Base-by-base conservation (phyloP, 768 basidiomycete species). In the Russula olivacea region DNA sequence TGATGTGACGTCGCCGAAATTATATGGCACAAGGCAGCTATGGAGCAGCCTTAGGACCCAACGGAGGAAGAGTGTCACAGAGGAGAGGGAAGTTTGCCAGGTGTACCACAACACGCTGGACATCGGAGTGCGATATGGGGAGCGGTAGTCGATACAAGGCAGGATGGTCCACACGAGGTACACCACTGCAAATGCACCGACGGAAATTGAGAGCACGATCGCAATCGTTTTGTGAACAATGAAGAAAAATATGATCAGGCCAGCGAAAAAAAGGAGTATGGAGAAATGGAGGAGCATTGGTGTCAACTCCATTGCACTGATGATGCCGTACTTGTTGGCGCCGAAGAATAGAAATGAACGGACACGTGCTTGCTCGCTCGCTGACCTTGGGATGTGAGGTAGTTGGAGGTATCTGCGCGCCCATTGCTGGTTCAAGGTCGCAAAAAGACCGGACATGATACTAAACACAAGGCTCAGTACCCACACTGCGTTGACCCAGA, bases 261-360 rank as follows among this genome's bases (percentile, higher is more conserved):
- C 78, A 41, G 76, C 75, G 68, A 84, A 75, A 69, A 83, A 82
- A 7, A 82, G 71, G 34, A 80, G 73, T 17, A 82, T 71, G 4
- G 80, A 79, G 10, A 78, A 70, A 62, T 83, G 81, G 15, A 83
- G 75, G 15, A 82, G 75, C 25, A 76, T 70, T 1, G 80, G 80
- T n/a, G 81, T 75, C 15, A 71, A 61, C 32, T 77, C 75, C 4
- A 81, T 76, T 17, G 81, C 68, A 51, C 72, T 68, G 11, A 72
- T 66, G 69, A 82, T 75, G 12, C 70, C 68, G 66, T 78, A 82
- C 47, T 66, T 70, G 28, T 72, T 72, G 32, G 80, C 65, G 38
- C 78, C 78, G 47, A 74, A 70, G 64, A 75, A 80, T 6, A 78
- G 72, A 54, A 47, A 53, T 11, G 56, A 52, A 28, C 76, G 74